Evolutionary conservation across 108 stramenopile genomes (phyloP), one percentile per base, ranked within the genome.

Genomic region (Craspedostauros australis): DNA sequence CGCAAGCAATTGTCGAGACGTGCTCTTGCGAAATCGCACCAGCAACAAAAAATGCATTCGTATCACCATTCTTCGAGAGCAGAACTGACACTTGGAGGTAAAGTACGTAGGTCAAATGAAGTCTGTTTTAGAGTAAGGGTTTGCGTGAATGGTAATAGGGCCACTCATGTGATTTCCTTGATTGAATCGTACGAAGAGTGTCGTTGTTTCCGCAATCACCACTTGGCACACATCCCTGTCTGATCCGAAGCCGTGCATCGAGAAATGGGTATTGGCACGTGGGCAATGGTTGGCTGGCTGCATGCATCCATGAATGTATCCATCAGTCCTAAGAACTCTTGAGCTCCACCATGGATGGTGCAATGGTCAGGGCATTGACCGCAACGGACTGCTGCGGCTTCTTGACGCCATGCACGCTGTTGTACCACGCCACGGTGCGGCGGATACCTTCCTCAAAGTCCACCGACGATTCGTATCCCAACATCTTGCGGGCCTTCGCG

Each of bases 401-500:
- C 20, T 76, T 66, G 58, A 66, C 74, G 19, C 36, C 48, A 60
- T 82, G 82, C 7, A 83, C 82, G 7, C 77, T 36, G 8, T 77
- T 51, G 72, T 97, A 99, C 96, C 96, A 98, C 23, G 75, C 66
- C 12, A 87, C 98, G 6, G 95, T 97, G 39, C 78, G 70, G 9
- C 73, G 57, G 59, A 99, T 96, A 18, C 98, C 98, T 60, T 99
- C 97, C 37, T 89, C 82, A 57, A 99, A 97, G 0, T 88, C 30
- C 14, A 97, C 89, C 15, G 52, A 66, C 3, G 96, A 87, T 57
- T 76, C 70, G 74, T 97, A 99, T 7, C 96, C 98, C 27, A 99
- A 70, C 24, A 96, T 63, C 12, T 61, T 46, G 22, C 54, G 58
- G 4, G 97, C 97, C 82, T 98, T 97, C 46, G 63, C 68, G 29